phyloP scores from a whole-genome alignment of 306 rosid species.

The Alnus glutinosa region DNA sequence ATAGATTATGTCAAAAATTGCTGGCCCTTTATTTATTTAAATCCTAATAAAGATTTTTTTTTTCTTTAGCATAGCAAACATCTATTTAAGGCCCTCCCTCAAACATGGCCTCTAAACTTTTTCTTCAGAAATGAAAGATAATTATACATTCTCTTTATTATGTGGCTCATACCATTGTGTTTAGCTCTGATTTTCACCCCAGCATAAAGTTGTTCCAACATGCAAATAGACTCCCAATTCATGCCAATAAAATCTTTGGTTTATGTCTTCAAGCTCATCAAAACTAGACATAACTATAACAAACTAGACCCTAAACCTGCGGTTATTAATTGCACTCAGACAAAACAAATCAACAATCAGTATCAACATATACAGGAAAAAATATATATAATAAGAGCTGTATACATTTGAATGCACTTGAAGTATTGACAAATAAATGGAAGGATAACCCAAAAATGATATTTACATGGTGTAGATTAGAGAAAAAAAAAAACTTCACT shows the following conservation, averaged over 20 bases:
- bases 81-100: too few species aligned
- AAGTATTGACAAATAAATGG: not conserved
- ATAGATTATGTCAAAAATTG: too few species aligned
- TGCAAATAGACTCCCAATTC: not conserved
- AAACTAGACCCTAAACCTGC: not conserved
- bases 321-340: not conserved
- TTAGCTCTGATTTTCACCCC: not conserved
- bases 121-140: too few species aligned
- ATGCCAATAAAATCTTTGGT: not conserved
- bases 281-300: not conserved
- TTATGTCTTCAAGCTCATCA: not conserved
- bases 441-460: slow-evolving; percentile 20
- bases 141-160: too few species aligned
- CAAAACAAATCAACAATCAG: not conserved
- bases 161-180: too few species aligned
- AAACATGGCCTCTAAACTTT: too few species aligned
- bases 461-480: slow-evolving; percentile 36
- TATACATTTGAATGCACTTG: not conserved
- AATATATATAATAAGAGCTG: not conserved
- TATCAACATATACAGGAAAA: not conserved
- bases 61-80: too few species aligned
- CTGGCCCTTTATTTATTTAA: too few species aligned
- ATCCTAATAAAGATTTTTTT: too few species aligned
- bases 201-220: not conserved
- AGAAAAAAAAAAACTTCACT: slow-evolving; percentile 15